Evolutionary conservation across 148 eudicot genomes (phyloP), one percentile per base, ranked within the genome.

Genomic region (Bassia scoparia): DNA sequence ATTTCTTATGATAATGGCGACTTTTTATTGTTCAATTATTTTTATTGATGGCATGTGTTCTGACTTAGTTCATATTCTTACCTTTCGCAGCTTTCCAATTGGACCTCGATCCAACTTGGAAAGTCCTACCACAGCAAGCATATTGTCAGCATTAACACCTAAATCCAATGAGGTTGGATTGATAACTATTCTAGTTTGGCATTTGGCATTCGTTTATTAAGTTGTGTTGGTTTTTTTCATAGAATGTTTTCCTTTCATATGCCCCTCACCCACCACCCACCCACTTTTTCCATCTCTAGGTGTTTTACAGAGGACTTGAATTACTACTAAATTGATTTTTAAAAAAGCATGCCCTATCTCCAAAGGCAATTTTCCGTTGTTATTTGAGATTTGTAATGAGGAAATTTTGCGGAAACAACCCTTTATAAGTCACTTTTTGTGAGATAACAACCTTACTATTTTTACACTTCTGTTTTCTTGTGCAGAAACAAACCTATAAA

Each of bases 71-170:
- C 10, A 7, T 64, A 16, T 33, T 48, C n/a, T 30, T 74, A n/a
- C 37, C 4, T 74, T 50, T 48, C 83, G 80, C 97, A 95, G 99
- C 90, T 89, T 92, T 97, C n/a, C n/a, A n/a, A n/a, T 79, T 83
- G 43, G 99, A 95, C 70, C 82, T 92, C 71, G 96, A 95, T 75
- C 96, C n/a, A n/a, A n/a, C 90, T 29, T 95, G 99, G 99, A 84
- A 84, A 73, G 59, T 81, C 58, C 81, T 95, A n/a, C 88, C 85
- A 69, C 74, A 81, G 60, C 99, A 95, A n/a, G n/a, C 72, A 82
- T 95, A 74, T 82, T 88, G 78, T n/a, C 90, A 50, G 99, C n/a
- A 95, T 81, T 95, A n/a, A n/a, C n/a, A 89, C 79, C 68, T 74
- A 35, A 90, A 79, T 85, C 86, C n/a, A n/a, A 90, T 72, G 94